Conservation (phyloP, 805 yeast species). For the Hanseniaspora nectarophila region DNA sequence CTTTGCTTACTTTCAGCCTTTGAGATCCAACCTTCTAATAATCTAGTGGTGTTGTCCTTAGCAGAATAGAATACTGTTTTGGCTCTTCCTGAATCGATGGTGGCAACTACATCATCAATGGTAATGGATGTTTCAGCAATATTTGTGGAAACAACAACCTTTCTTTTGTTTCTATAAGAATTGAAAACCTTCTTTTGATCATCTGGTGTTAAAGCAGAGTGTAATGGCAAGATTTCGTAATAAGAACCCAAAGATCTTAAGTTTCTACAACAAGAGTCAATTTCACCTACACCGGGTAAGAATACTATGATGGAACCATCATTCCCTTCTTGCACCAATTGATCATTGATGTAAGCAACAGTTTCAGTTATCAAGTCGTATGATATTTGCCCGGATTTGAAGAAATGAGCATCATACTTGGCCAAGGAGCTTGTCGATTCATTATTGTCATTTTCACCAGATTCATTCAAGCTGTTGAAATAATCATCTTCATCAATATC, state of each 20-base stretch:
- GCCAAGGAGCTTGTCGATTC: conserved; percentile 30
- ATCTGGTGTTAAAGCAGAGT: conserved; percentile 70
- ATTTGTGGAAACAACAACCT: conserved; percentile 80
- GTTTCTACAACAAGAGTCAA: conserved; percentile 41
- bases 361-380: conserved; percentile 56
- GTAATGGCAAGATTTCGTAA: conserved; percentile 57
- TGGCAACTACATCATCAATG: conserved; percentile 87
- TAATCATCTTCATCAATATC: conserved; percentile 14
- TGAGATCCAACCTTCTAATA: conserved; percentile 78
- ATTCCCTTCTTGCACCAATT: conserved; percentile 32
- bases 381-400: conserved; percentile 56
- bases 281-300: conserved; percentile 85
- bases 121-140: conserved; percentile 97
- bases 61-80: conserved; percentile 66
- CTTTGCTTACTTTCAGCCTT: conserved; percentile 82
- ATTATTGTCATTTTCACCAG: conserved; percentile 18
- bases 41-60: conserved; percentile 50
- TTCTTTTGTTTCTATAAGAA: conserved; percentile 47
- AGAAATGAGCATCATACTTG: conserved; percentile 52
- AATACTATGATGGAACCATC: conserved; percentile 73
- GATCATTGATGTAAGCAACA: conserved; percentile 41
- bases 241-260: conserved; percentile 18
- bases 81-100: conserved; percentile 76
- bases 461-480: conserved; percentile 17
- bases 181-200: conserved; percentile 73